These are phyloP conservation scores for Trichothecium roseum DNA, from an alignment of 2,329 filamentous ascomycete species.

Conservation along the genomic window DNA sequence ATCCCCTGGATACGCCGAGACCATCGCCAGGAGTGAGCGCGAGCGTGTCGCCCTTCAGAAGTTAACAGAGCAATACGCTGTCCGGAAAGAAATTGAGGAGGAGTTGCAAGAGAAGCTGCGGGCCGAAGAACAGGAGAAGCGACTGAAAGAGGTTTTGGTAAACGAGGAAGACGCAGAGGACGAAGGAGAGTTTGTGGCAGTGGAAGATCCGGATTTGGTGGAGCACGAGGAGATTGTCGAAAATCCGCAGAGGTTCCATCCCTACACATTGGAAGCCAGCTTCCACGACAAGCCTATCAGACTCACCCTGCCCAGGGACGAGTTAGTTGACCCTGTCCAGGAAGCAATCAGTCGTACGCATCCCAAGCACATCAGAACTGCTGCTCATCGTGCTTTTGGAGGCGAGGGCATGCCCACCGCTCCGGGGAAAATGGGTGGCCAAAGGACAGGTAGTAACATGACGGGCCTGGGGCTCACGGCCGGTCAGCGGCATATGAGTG, in stretches of 20 bases:
- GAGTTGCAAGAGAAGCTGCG: constrained; percentile 17
- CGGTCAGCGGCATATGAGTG: constrained; percentile 54
- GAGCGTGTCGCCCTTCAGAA: constrained; percentile 44
- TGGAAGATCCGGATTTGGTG: constrained; percentile 15
- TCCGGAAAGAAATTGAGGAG: constrained; percentile 30
- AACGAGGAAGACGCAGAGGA: constrained; percentile 1
- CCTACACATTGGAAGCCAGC: constrained; percentile 62
- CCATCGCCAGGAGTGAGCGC: constrained; percentile 40
- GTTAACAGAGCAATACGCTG: constrained; percentile 41
- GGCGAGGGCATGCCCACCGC: constrained; percentile 68
- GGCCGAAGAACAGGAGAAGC: constrained; percentile 20
- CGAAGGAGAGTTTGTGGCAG: constrained; percentile 15
- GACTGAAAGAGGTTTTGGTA: constrained; percentile 11
- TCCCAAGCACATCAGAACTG: constrained; percentile 62
- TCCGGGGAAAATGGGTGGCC: constrained; percentile 55
- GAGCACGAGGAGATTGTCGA: constrained; percentile 25
- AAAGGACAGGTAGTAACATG: constrained; percentile 47
- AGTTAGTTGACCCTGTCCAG: constrained; percentile 60
- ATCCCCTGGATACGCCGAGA: constrained; percentile 30
- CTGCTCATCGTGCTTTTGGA: constrained; percentile 67
- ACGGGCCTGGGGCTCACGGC: constrained; percentile 55
- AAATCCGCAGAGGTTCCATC: constrained; percentile 50
- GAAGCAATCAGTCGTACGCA: constrained; percentile 57
- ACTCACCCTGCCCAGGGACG: constrained; percentile 59
- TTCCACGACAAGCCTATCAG: constrained; percentile 67